Percentiles rank a stretch among this genome's conserved stretches.
These are phyloP conservation scores for Paulownia fortunei DNA, from an alignment of 257 asterid genomes.

Conservation along the genomic window DNA sequence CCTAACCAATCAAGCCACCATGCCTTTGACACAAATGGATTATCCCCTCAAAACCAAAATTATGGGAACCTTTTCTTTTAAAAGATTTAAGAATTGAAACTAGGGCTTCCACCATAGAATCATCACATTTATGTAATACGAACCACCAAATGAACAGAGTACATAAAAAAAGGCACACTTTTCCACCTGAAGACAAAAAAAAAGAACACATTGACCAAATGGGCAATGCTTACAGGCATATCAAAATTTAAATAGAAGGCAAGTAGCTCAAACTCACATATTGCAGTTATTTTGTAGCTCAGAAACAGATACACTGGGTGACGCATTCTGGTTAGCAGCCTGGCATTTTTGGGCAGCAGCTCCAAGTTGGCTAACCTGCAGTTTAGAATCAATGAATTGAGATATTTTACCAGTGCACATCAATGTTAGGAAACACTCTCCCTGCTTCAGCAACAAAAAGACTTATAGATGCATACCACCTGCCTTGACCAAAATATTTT, in stretches of 20 bases:
- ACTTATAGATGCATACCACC: not conserved
- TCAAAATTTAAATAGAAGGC: constrained; percentile 14
- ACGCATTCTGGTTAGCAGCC: constrained; percentile 75
- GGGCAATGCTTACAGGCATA: not conserved
- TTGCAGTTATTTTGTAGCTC: constrained; percentile 92
- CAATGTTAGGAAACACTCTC: not conserved
- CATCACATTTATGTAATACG: not conserved
- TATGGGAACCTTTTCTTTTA: not conserved
- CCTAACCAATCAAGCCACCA: not conserved
- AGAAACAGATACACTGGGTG: constrained; percentile 65
- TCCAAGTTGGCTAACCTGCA: constrained; percentile 94
- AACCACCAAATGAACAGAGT: not conserved
- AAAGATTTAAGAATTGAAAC: not conserved
- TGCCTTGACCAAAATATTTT: constrained; percentile 9
- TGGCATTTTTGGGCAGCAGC: constrained; percentile 96
- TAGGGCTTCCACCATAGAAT: not conserved
- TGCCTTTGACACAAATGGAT: not conserved
- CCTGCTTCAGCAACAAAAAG: not conserved
- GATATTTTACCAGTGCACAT: not conserved
- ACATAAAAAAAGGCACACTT: not conserved
- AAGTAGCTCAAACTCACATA: constrained; percentile 59
- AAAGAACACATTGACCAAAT: not conserved
- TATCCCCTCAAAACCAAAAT: not conserved
- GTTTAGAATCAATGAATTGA: constrained; percentile 11
- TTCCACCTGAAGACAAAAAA: not conserved